Percentiles rank a stretch among this genome's conserved stretches.
Conservation (phyloP, 2,329 filamentous ascomycete species). For the Plenodomus lindquistii region DNA sequence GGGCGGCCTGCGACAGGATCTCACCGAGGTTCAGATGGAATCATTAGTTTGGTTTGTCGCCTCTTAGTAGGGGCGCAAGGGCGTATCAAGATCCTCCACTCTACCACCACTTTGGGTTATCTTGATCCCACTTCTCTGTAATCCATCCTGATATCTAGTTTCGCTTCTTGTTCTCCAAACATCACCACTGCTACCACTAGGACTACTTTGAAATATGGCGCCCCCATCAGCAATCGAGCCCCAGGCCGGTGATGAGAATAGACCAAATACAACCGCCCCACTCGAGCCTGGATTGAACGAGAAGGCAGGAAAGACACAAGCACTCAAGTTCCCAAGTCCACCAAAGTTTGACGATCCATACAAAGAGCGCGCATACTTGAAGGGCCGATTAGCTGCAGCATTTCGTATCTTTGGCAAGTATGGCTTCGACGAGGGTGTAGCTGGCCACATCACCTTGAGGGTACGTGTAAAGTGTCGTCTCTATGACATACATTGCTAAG, state of each 20-base stretch:
- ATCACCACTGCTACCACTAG: background rate
- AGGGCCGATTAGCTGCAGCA: slow-evolving; percentile 43
- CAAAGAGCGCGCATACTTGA: slow-evolving; percentile 44
- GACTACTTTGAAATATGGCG: slow-evolving; percentile 10
- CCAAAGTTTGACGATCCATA: slow-evolving; percentile 44
- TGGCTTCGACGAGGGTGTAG: slow-evolving; percentile 53
- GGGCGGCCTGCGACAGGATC: slow-evolving; percentile 1
- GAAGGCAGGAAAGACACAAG: slow-evolving; percentile 29
- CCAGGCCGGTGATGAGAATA: slow-evolving; percentile 25
- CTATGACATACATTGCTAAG: background rate
- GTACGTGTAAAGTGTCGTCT: slow-evolving; percentile 27
- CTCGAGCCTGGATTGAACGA: slow-evolving; percentile 39
- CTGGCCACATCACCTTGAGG: slow-evolving; percentile 65
- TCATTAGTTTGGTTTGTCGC: background rate
- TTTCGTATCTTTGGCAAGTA: slow-evolving; percentile 47
- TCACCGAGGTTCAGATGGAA: slow-evolving; percentile 3
- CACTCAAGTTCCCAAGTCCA: slow-evolving; percentile 30
- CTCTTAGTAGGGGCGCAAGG: background rate
- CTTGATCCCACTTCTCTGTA: background rate
- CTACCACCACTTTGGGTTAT: background rate
- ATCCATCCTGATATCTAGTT: background rate
- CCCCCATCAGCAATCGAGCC: slow-evolving; percentile 40
- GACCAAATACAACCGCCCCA: slow-evolving; percentile 32
- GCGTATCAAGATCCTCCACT: background rate
- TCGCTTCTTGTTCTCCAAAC: background rate